phyloP scores from a whole-genome alignment of 495 filamentous ascomycete genomes.

The Penicillium atrosanguineum region DNA sequence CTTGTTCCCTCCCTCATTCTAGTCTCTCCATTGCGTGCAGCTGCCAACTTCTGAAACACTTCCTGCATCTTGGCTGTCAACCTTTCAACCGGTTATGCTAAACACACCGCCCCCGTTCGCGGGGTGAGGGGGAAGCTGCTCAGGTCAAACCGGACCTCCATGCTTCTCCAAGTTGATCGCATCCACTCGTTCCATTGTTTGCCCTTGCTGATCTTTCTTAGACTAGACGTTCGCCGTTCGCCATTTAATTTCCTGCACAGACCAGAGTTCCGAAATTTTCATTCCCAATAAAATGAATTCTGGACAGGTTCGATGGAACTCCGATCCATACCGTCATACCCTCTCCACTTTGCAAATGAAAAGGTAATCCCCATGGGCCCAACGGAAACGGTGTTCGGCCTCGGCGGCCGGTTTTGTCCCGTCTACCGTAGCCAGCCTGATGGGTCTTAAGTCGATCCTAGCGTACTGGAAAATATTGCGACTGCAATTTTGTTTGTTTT shows the following conservation, averaged over 20 bases:
- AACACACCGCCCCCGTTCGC: constrained; percentile 5
- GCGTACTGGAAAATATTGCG: not conserved
- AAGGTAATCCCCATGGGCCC: constrained; percentile 16
- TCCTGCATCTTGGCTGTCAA: not conserved
- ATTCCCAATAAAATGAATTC: not conserved
- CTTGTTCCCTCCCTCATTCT: constrained; percentile 6
- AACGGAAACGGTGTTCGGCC: constrained; percentile 13
- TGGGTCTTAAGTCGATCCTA: constrained; percentile 1
- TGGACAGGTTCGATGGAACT: not conserved
- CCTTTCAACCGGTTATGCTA: not conserved
- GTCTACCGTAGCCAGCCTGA: constrained; percentile 1
- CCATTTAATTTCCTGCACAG: no score
- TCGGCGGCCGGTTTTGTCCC: constrained; percentile 13
- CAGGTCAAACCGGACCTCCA: not conserved
- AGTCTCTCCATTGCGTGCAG: not conserved
- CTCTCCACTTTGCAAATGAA: constrained; percentile 19
- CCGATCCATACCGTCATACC: constrained; percentile 19
- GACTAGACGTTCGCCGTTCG: not conserved
- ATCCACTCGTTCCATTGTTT: constrained; percentile 20
- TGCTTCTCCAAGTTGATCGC: constrained; percentile 15
- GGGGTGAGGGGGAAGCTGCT: not conserved
- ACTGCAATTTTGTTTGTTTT: not conserved
- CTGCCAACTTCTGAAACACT: constrained; percentile 14
- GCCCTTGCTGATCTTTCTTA: not conserved
- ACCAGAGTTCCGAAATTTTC: not conserved